Percentiles rank a stretch among this genome's conserved stretches.
Conservation (phyloP, 2,329 filamentous ascomycete species). For the Amesomyces nigricolor region DNA sequence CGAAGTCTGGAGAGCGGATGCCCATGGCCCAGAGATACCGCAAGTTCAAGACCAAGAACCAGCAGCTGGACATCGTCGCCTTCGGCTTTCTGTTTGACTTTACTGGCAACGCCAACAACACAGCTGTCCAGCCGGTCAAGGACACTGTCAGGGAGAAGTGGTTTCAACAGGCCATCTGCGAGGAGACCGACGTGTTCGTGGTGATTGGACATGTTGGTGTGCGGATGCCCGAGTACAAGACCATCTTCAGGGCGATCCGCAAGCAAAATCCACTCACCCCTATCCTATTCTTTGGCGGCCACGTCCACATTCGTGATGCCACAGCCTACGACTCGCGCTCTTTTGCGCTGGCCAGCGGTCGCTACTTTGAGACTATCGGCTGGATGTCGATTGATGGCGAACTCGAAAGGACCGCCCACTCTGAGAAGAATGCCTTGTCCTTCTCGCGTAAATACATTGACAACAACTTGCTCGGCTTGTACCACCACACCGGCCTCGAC, state of each 20-base stretch:
- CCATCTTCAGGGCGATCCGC: constrained; percentile 73
- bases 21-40: constrained; percentile 78
- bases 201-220: constrained; percentile 82
- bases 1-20: constrained; percentile 61
- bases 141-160: constrained; percentile 77
- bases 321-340: constrained; percentile 71
- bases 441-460: constrained; percentile 86
- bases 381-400: constrained; percentile 80
- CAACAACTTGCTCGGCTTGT: constrained; percentile 80
- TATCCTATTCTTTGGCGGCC: constrained; percentile 88
- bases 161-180: constrained; percentile 81
- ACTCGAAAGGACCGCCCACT: constrained; percentile 32
- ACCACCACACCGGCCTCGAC: constrained; percentile 73
- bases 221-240: constrained; percentile 70
- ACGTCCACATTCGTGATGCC: constrained; percentile 83
- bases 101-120: constrained; percentile 84
- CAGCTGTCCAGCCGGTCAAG: constrained; percentile 71
- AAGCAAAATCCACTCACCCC: constrained; percentile 71
- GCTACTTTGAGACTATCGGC: constrained; percentile 92
- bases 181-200: constrained; percentile 81
- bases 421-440: constrained; percentile 34
- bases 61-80: constrained; percentile 74
- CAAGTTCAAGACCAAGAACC: constrained; percentile 88
- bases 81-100: constrained; percentile 98
- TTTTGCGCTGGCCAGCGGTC: constrained; percentile 75